Evolutionary conservation across 2,329 filamentous ascomycete genomes (phyloP), one percentile per base, ranked within the genome.

Genomic region (Cladosporium sp.): DNA sequence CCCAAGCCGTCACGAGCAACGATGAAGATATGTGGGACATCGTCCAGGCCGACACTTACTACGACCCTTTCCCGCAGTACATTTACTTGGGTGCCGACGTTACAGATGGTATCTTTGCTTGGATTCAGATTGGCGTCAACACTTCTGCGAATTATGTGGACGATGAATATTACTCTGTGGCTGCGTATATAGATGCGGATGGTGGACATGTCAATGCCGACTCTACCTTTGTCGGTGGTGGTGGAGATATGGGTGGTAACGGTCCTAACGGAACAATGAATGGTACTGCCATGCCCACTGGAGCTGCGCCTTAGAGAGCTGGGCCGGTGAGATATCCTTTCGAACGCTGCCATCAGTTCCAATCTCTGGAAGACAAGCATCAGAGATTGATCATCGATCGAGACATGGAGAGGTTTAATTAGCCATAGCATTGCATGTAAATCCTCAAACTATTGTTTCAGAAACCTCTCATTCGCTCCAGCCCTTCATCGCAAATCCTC

Each of bases 1-100:
- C 69, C 55, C 75, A 78, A 65, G 67, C 67, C n/a, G 47, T 83
- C 28, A 87, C 82, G 10, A 77, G 73, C 41, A 88, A 88, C 71
- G 77, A 75, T 10, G 76, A 84, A 1, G 86, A 88, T 73, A 65
- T 68, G 59, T 78, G 83, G 34, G 74, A 80, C 28, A 75, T 81
- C 71, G 82, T 84, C 73, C 80, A 82, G 4, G 80, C 80, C 51
- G 80, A 78, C 21, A 55, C 52, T 4, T 55, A 55, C 52, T 84
- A 84, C 65, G 84, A 87, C 70, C 87, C 86, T 0, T 80, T 87
- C 71, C 77, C 86, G 67, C 81, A 87, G 71, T 86, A 87, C 70
- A 80, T 83, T 18, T 79, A 83, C n/a, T 80, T 89, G 2, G 86
- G 86, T 10, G 81, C 87, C 55, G 74, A 77, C 38, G 71, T 84